Evolutionary conservation across 495 filamentous ascomycete species (phyloP).

Genomic region (Penicillium crystallinum): DNA sequence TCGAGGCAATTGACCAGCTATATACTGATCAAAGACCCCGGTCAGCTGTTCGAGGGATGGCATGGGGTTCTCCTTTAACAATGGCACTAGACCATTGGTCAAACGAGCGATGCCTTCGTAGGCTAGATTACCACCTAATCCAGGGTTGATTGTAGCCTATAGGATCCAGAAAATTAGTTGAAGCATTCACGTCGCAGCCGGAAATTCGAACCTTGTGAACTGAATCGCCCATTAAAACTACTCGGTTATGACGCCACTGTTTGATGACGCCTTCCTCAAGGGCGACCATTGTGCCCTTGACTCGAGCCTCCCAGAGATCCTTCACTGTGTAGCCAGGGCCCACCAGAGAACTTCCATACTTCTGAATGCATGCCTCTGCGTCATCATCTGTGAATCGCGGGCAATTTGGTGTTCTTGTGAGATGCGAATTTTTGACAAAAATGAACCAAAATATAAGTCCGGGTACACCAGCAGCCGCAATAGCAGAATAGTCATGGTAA

Average conservation of each 20-base stretch:
- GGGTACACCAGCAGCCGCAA: slow-evolving; percentile 10
- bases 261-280: slow-evolving; percentile 19
- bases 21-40: slow-evolving; percentile 6
- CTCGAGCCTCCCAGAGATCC: slow-evolving; percentile 16
- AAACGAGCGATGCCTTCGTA: slow-evolving; percentile 15
- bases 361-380: slow-evolving; percentile 7
- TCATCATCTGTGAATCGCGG: slow-evolving; percentile 10
- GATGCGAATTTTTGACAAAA: slow-evolving; percentile 6
- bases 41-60: slow-evolving; percentile 10
- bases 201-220: slow-evolving; percentile 15
- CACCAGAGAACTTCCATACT: slow-evolving; percentile 7
- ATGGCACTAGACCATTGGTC: slow-evolving; percentile 8
- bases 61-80: slow-evolving; percentile 3
- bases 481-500: slow-evolving; percentile 6
- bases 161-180: neutral
- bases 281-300: slow-evolving; percentile 13
- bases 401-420: slow-evolving; percentile 13
- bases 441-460: slow-evolving; percentile 22
- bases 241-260: slow-evolving; percentile 15
- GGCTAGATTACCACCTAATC: slow-evolving; percentile 14
- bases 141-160: slow-evolving; percentile 13
- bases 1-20: slow-evolving; percentile 5
- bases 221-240: slow-evolving; percentile 17
- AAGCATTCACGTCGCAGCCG: neutral
- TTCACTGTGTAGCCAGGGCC: slow-evolving; percentile 19